These are phyloP conservation scores for Litsea cubeba DNA, from an alignment of 164 flowering plant species.

Conservation along the genomic window DNA sequence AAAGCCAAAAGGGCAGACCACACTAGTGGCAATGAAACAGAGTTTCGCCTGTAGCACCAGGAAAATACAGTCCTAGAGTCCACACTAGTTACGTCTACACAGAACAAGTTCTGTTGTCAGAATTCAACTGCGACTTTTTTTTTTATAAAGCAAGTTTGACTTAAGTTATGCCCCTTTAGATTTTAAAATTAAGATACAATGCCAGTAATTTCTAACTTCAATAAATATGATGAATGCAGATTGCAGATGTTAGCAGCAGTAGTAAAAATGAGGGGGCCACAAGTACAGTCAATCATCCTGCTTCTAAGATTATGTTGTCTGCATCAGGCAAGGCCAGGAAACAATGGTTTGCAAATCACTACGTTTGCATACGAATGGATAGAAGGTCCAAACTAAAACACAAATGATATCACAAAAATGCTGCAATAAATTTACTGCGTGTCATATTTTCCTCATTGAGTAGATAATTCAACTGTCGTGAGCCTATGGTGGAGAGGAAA, in stretches of 20 bases:
- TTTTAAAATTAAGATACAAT: no score
- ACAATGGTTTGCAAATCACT: neutral
- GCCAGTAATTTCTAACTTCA: no score
- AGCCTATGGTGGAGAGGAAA: no score
- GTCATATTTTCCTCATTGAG: no score
- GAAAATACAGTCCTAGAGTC: neutral
- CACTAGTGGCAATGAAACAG: neutral
- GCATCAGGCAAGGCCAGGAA: conserved; percentile 3
- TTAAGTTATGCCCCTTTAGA: no score
- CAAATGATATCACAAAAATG: no score
- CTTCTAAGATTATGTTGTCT: conserved; percentile 7
- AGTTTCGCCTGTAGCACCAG: no score
- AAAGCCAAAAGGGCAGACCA: neutral
- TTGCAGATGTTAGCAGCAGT: no score
- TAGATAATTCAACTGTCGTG: no score
- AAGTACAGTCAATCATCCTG: conserved; percentile 3
- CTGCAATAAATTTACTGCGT: no score
- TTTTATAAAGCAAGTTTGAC: no score
- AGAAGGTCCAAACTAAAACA: neutral
- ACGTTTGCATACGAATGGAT: neutral
- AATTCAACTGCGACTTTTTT: neutral
- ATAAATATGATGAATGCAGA: no score
- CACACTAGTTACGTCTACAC: neutral
- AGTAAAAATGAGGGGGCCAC: neutral
- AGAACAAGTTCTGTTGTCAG: neutral